A percentile compares a stretch with the other conserved stretches of the same genome.
These are phyloP conservation scores for Smallanthus sonchifolius DNA, from an alignment of 129 eudicot genomes.

Conservation along the genomic window DNA sequence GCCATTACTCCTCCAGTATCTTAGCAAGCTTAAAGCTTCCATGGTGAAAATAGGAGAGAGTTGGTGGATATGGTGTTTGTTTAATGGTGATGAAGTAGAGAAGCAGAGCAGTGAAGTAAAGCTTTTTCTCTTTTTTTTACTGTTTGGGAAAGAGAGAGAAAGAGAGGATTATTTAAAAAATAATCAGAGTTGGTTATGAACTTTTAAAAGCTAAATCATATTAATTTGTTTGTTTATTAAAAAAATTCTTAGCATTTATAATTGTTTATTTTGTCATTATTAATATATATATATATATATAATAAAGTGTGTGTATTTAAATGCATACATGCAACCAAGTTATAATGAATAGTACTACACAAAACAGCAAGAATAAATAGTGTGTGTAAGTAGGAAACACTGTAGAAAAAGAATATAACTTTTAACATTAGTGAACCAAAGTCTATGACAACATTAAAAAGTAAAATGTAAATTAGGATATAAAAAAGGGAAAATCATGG, in stretches of 20 bases:
- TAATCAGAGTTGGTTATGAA: too few species aligned
- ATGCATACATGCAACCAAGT: neutral
- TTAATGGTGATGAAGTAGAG: neutral
- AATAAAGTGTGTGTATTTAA: too few species aligned
- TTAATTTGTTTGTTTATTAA: neutral
- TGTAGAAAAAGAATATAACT: neutral
- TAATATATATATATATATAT: neutral
- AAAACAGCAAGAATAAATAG: neutral
- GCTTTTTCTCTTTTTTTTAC: slow-evolving; percentile 18
- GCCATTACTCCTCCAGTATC: slow-evolving; percentile 54
- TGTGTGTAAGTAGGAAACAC: neutral
- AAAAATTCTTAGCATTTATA: neutral
- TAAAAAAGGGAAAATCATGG: neutral
- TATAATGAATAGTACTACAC: neutral
- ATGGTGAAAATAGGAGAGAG: slow-evolving; percentile 35
- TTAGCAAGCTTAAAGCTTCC: slow-evolving; percentile 83
- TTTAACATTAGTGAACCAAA: neutral
- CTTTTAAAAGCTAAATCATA: too few species aligned
- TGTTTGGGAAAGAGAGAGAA: neutral
- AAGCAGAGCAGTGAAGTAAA: slow-evolving; percentile 18
- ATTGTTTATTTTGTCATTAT: neutral
- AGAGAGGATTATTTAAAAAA: neutral
- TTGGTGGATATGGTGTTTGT: slow-evolving; percentile 1
- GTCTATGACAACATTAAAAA: neutral
- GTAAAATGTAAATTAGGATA: neutral